Conservation (phyloP, 2,329 filamentous ascomycete species). For the Beauveria brongniartii region DNA sequence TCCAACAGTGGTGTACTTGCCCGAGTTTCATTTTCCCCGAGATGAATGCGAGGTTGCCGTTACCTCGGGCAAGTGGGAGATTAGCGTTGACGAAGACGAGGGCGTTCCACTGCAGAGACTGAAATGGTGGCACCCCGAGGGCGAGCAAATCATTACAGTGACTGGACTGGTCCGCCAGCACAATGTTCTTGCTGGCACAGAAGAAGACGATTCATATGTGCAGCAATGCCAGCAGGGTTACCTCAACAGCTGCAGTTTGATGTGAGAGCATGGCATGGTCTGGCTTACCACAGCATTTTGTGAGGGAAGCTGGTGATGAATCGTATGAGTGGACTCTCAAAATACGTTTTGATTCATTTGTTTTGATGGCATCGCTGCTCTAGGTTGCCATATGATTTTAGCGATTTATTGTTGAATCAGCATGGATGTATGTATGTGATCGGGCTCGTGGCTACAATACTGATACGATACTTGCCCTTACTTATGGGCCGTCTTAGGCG, state of each 20-base stretch:
- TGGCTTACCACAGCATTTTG: background rate
- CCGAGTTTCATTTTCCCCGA: constrained; percentile 85
- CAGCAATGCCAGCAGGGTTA: constrained; percentile 53
- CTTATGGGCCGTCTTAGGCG: background rate
- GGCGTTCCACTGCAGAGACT: constrained; percentile 65
- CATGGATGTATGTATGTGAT: background rate
- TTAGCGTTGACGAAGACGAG: constrained; percentile 64
- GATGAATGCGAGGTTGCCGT: constrained; percentile 64
- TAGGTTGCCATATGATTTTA: background rate
- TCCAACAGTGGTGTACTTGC: constrained; percentile 78
- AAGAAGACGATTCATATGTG: constrained; percentile 71
- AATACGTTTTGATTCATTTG: background rate
- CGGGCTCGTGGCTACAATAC: background rate
- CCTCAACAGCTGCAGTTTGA: constrained; percentile 40
- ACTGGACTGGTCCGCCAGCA: constrained; percentile 63
- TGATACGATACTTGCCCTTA: background rate
- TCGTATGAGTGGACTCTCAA: background rate
- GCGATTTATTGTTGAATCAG: background rate
- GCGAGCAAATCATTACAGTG: constrained; percentile 71
- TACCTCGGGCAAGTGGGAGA: constrained; percentile 83
- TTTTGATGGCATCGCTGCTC: background rate
- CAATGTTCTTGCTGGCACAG: constrained; percentile 47
- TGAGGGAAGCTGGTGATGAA: background rate
- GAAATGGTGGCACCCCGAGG: constrained; percentile 87
- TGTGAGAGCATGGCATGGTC: constrained; percentile 31